Percentiles rank a stretch among this genome's conserved stretches.
Conservation (phyloP, 805 yeast genomes). For the Lipomyces mesembrius region DNA sequence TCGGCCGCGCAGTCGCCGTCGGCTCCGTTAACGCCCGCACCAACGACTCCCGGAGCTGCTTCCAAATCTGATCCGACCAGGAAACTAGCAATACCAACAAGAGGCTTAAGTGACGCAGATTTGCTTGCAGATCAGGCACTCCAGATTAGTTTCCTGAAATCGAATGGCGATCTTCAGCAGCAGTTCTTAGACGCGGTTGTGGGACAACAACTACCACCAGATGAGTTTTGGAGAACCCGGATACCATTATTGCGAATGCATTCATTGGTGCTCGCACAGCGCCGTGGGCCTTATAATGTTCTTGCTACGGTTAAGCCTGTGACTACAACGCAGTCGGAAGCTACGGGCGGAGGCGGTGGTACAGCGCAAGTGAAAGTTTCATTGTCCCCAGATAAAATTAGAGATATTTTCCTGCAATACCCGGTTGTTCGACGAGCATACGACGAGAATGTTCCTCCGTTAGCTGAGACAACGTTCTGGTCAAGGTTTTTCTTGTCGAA, state of each 20-base stretch:
- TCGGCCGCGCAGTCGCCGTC: constrained; percentile 18
- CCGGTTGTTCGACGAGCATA: constrained; percentile 90
- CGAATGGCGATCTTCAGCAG: constrained; percentile 68
- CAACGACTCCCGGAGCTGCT: constrained; percentile 48
- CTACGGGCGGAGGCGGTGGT: constrained; percentile 43
- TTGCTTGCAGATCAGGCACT: constrained; percentile 72
- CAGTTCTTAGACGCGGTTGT: constrained; percentile 89
- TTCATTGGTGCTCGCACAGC: constrained; percentile 83
- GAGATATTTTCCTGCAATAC: constrained; percentile 86
- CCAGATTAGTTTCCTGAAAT: constrained; percentile 76
- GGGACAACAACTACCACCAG: constrained; percentile 64
- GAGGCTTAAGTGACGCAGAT: constrained; percentile 55
- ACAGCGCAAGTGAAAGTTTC: constrained; percentile 78
- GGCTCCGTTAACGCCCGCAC: constrained; percentile 56
- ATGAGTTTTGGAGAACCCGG: constrained; percentile 51
- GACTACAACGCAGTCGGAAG: constrained; percentile 83
- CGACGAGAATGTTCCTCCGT: constrained; percentile 85
- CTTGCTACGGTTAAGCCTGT: constrained; percentile 85
- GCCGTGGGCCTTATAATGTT: constrained; percentile 91
- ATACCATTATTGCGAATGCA: constrained; percentile 74
- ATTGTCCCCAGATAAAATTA: constrained; percentile 86
- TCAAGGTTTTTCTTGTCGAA: constrained; percentile 91
- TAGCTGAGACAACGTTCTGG: constrained; percentile 94
- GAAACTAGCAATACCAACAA: constrained; percentile 43
- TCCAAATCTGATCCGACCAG: constrained; percentile 42